phyloP scores from a whole-genome alignment of 768 basidiomycete species.

The Baorangia bicolor region DNA sequence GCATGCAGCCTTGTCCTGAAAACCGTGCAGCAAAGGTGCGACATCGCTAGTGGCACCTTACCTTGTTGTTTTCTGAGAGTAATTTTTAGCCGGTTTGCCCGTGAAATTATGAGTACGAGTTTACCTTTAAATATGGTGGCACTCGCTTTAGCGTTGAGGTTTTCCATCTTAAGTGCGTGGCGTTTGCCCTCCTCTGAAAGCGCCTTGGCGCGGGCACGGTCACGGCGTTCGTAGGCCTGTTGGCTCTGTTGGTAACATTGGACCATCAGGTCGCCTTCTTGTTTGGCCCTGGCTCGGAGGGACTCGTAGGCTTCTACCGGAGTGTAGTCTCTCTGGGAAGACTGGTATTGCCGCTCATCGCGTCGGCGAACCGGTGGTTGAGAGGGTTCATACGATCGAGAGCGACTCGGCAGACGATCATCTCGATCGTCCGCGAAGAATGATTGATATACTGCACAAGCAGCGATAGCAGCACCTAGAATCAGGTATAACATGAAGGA shows the following conservation, averaged over 20 bases:
- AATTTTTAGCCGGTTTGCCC: background rate
- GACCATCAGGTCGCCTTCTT: constrained; percentile 76
- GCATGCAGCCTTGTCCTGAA: constrained; percentile 58
- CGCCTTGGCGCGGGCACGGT: constrained; percentile 77
- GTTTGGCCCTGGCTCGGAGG: constrained; percentile 71
- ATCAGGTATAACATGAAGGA: constrained; percentile 15
- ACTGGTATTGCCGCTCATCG: constrained; percentile 7
- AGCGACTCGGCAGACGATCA: background rate
- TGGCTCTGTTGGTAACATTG: constrained; percentile 64
- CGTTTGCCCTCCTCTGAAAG: constrained; percentile 77
- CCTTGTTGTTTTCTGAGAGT: constrained; percentile 71
- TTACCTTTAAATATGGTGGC: constrained; percentile 77
- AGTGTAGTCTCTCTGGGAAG: background rate
- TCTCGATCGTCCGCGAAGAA: constrained; percentile 9
- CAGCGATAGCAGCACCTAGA: constrained; percentile 10
- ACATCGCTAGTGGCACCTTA: constrained; percentile 17
- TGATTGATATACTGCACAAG: constrained; percentile 8
- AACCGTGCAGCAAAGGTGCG: background rate
- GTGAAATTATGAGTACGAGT: constrained; percentile 8
- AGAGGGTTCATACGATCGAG: background rate
- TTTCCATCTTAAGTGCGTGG: constrained; percentile 73
- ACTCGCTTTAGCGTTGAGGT: constrained; percentile 74
- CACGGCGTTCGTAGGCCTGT: constrained; percentile 66
- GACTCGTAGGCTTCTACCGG: constrained; percentile 44
- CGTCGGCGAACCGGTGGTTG: background rate